Percentiles rank a stretch among this genome's conserved stretches.
phyloP scores from a whole-genome alignment of 2,329 filamentous ascomycete genomes.

The Paecilomyces niveus region DNA sequence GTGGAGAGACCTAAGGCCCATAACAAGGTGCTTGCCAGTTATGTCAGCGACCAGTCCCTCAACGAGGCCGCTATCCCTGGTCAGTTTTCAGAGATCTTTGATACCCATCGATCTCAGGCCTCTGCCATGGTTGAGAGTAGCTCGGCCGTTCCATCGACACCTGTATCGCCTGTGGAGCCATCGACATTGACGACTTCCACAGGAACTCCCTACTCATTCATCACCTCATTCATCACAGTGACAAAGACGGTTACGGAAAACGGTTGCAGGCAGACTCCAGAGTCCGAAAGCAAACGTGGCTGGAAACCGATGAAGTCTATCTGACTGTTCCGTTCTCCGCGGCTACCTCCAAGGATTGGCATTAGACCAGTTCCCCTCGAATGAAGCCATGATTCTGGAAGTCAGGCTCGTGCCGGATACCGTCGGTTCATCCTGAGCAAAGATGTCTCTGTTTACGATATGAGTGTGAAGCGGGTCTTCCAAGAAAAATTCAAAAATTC shows the following conservation, averaged over 20 bases:
- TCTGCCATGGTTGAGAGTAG: background rate
- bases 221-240: background rate
- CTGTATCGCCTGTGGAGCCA: background rate
- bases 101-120: conserved; percentile 4
- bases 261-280: background rate
- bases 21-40: conserved; percentile 11
- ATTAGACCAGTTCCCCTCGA: background rate
- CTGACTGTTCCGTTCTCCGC: background rate
- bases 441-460: background rate
- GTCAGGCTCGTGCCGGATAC: background rate
- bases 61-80: conserved; percentile 32
- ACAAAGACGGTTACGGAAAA: background rate
- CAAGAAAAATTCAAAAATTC: too few species aligned
- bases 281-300: background rate
- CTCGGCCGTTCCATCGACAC: background rate
- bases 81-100: conserved; percentile 28
- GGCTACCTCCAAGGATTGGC: background rate
- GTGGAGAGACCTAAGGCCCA: conserved; percentile 15
- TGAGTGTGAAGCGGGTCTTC: too few species aligned
- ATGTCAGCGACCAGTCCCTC: conserved; percentile 26
- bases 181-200: conserved; percentile 5
- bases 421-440: background rate
- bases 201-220: too few species aligned
- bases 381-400: background rate
- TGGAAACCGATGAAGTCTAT: background rate